Conservation (phyloP, 805 yeast species). For the Saccharomycopsis sp. region DNA sequence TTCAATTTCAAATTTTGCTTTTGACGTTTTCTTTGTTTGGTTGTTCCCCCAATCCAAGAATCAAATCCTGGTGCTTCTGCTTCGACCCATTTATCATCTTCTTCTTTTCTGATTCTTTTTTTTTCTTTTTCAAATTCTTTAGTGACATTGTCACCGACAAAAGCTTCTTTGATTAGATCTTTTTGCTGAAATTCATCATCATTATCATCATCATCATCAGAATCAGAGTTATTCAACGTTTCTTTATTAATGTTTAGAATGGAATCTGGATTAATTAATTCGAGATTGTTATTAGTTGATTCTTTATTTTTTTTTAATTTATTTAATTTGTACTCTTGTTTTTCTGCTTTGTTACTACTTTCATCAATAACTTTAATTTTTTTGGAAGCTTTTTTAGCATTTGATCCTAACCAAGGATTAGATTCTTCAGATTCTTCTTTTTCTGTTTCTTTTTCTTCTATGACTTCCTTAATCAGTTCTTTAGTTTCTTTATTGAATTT, state of each 20-base stretch:
- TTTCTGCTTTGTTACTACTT: constrained; percentile 39
- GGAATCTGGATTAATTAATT: constrained; percentile 17
- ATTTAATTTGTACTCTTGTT: constrained; percentile 36
- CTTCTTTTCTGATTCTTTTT: constrained; percentile 51
- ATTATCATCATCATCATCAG: constrained; percentile 36
- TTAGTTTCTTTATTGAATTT: constrained; percentile 17
- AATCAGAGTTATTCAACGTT: constrained; percentile 18
- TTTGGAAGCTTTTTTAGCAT: constrained; percentile 32
- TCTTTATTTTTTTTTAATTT: too few relatives aligned
- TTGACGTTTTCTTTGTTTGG: constrained; percentile 26
- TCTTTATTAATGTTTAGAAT: constrained; percentile 21
- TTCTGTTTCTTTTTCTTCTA: constrained; percentile 1
- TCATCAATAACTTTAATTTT: constrained; percentile 38
- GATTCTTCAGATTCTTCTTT: not conserved
- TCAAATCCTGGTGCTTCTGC: constrained; percentile 96
- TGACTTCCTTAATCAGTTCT: constrained; percentile 6
- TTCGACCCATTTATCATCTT: constrained; percentile 82
- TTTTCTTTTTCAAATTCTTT: constrained; percentile 71
- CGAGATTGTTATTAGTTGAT: too few relatives aligned
- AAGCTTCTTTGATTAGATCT: constrained; percentile 80
- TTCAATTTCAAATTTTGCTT: constrained; percentile 54
- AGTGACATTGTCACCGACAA: constrained; percentile 95
- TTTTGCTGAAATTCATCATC: constrained; percentile 58
- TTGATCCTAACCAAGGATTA: constrained; percentile 43
- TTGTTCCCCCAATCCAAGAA: constrained; percentile 78